These are phyloP conservation scores for Guadua angustifolia DNA, from an alignment of 176 grass and related monocot genomes.

Conservation along the genomic window DNA sequence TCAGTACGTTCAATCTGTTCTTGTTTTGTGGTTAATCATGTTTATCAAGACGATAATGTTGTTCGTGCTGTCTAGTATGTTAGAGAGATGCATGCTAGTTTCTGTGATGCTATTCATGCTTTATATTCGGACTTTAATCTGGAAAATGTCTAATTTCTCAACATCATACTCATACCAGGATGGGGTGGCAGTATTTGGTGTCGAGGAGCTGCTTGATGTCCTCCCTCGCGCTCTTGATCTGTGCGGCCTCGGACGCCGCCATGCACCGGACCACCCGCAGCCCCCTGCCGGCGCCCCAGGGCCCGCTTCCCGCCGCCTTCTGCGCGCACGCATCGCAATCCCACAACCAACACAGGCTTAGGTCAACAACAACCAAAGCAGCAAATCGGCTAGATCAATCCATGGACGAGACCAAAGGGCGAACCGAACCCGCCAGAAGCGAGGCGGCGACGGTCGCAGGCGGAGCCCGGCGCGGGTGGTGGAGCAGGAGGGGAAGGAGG, in stretches of 20 bases:
- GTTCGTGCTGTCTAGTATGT: no score
- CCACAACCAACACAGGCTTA: background rate
- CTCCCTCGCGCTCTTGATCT: constrained; percentile 81
- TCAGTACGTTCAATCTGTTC: no score
- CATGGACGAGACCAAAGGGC: no score
- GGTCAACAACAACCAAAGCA: background rate
- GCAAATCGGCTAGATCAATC: background rate
- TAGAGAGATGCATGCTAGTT: no score
- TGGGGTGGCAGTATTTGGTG: constrained; percentile 71
- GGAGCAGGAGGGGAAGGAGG: constrained; percentile 39
- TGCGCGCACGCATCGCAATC: background rate
- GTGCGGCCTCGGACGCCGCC: constrained; percentile 68
- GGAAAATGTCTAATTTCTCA: no score
- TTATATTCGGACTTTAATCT: no score
- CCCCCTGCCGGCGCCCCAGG: background rate
- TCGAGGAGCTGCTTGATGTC: constrained; percentile 86
- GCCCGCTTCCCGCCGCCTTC: constrained; percentile 30
- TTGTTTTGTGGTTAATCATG: no score
- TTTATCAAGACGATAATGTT: no score
- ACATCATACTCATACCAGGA: constrained; percentile 70
- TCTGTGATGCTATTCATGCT: no score
- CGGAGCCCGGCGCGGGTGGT: constrained; percentile 42
- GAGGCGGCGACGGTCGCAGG: constrained; percentile 1
- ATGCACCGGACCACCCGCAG: constrained; percentile 61
- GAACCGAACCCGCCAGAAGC: constrained; percentile 16